Conservation (phyloP, 306 rosid genomes). For the Cicer bijugum region DNA sequence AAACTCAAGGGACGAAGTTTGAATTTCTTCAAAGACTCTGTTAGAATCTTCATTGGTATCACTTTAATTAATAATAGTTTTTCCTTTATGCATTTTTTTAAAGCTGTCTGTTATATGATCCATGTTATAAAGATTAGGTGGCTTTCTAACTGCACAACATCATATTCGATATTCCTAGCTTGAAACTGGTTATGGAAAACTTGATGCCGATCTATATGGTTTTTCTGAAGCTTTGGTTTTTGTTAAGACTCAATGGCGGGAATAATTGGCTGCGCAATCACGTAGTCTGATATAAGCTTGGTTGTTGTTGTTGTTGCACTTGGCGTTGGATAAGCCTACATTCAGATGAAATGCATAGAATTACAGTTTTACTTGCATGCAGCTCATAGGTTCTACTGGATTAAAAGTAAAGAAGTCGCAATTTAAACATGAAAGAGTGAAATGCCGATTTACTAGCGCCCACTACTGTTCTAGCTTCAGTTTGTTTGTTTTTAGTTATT, state of each 20-base stretch:
- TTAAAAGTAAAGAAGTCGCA: neutral
- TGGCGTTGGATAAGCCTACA: neutral
- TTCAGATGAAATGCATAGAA: neutral
- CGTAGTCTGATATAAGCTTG: neutral
- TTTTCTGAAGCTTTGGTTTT: slow-evolving; percentile 5
- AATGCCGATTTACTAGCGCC: slow-evolving; percentile 12
- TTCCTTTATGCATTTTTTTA: too few relatives aligned
- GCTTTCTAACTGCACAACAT: neutral
- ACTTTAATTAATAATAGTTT: too few relatives aligned
- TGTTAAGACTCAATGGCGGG: neutral
- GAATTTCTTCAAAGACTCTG: too few relatives aligned
- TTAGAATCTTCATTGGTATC: too few relatives aligned
- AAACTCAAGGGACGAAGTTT: too few relatives aligned
- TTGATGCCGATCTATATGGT: slow-evolving; percentile 4
- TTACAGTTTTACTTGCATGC: slow-evolving; percentile 9
- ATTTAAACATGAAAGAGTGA: slow-evolving; percentile 17
- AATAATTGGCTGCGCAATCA: neutral
- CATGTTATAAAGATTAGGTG: neutral
- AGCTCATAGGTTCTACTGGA: neutral
- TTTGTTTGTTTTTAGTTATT: slow-evolving; percentile 4
- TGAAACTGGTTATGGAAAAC: slow-evolving; percentile 6
- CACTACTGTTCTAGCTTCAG: slow-evolving; percentile 8
- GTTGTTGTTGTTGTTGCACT: slow-evolving; percentile 15
- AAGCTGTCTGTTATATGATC: neutral
- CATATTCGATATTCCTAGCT: neutral